Evolutionary conservation across 176 grass and related monocot genomes (phyloP), one percentile per base, ranked within the genome.

Genomic region (Triticum dicoccoides): DNA sequence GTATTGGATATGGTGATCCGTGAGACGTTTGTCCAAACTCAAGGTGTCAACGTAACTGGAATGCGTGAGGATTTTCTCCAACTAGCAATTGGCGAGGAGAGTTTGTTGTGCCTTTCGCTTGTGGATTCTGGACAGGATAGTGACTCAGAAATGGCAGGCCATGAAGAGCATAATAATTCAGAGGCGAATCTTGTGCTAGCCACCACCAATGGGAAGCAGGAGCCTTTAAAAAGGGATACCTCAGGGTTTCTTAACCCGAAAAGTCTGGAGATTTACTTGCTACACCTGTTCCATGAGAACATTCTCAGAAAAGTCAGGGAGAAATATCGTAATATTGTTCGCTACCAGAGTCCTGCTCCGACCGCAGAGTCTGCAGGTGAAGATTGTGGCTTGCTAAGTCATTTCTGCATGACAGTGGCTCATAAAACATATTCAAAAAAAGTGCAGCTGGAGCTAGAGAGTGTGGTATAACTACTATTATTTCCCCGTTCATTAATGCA

Each of bases 351-450:
- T 76, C 67, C 81, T 59, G 73, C 66, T 80, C 86, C 85, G 86
- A 39, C 84, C 87, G 47, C 78, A 76, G 33, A 89, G 86, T 32
- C 84, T 89, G 47, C 78, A 76, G 25, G 21, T 87, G 88, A 79
- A 49, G 73, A 86, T 77, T 87, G 23, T 88, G 84, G 85, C 33
- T 79, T 87, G n/a, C 87, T 94, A 66, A 77, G 80, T 82, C 92
- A 94, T 92, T 94, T 98, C 77, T 96, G 96, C 80, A 87, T 92
- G 96, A 94, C 92, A 41, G 90, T 95, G 34, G 64, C 92, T 83
- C 96, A 98, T 77, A 94, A 90, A 80, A 90, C 94, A 54, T 96
- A 92, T 98, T 92, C 92, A 80, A 98, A 89, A 64, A 98, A 96
- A 87, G 88, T 96, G 45, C 85, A 92, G 69, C 83, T 86, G 80